Evolutionary conservation across 1,284 basidiomycete species (phyloP), one percentile per base, ranked within the genome.

Genomic region (Bondarzewia mesenterica): DNA sequence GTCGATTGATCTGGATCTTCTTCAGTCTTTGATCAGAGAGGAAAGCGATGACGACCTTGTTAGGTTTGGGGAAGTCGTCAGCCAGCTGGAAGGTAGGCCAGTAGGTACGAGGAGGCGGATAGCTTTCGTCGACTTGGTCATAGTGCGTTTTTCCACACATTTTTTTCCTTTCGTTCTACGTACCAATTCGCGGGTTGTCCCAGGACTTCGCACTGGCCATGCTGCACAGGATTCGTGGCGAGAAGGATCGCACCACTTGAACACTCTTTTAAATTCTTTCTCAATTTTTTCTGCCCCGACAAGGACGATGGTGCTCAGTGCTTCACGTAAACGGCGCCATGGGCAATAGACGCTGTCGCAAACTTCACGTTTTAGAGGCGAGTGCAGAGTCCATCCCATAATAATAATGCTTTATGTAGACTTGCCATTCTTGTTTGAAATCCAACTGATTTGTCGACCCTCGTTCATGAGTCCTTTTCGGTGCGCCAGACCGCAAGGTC

Each of bases 161-260:
- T n/a, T 43, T 22, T 21, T 20, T 5, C 21, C 27, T 2, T 35
- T 16, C 25, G 29, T 45, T 21, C n/a, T n/a, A n/a, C n/a, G n/a
- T n/a, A n/a, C n/a, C n/a, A n/a, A n/a, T n/a, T n/a, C n/a, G n/a
- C n/a, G n/a, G n/a, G n/a, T n/a, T n/a, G n/a, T n/a, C 20, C 21
- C 32, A 54, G 52, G 46, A 44, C 5, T 46, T 48, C 36, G 52
- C 52, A 36, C 46, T 46, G 20, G 48, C 46, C 18, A 50, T 53
- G 43, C 43, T 26, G 25, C 22, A 42, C 52, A 35, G 23, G 42
- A 35, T 29, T 15, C 6, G 20, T n/a, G 29, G 29, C 29, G n/a
- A 32, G n/a, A n/a, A 32, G 12, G 12, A n/a, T 10, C 29, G 29
- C 29, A 32, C 12, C 12, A 22, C 21, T 32, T 20, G 43, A 43